These are phyloP conservation scores for Dactylella cylindrospora DNA, from an alignment of 2,329 filamentous ascomycete species.

Conservation along the genomic window DNA sequence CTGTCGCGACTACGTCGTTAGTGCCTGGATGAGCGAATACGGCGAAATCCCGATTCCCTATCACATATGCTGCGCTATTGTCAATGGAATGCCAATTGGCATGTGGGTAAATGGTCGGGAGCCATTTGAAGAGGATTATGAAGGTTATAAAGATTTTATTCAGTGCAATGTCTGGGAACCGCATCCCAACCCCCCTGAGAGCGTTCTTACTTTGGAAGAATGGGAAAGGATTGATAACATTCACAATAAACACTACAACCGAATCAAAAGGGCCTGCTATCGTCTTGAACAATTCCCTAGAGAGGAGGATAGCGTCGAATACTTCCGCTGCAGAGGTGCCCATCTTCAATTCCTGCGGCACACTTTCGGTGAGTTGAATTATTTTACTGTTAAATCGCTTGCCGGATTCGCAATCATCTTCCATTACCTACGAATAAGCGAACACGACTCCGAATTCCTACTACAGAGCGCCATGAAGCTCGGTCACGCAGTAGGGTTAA, in stretches of 20 bases:
- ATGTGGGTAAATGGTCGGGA: not conserved
- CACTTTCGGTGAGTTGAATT: conserved; percentile 1
- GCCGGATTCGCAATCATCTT: not conserved
- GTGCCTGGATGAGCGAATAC: not conserved
- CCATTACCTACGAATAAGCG: not conserved
- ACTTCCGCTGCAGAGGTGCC: conserved; percentile 3
- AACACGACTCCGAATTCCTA: not conserved
- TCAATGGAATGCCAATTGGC: not conserved
- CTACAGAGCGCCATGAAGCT: not conserved
- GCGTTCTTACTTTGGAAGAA: conserved; percentile 9
- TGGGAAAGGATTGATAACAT: conserved; percentile 5
- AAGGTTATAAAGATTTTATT: not conserved
- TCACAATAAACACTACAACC: not conserved
- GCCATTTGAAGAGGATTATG: not conserved
- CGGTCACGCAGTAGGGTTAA: not conserved
- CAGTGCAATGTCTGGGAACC: not conserved
- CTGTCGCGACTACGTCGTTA: not conserved
- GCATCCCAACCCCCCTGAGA: not conserved
- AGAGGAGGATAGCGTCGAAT: not conserved
- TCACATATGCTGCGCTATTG: not conserved
- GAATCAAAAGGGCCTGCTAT: not conserved
- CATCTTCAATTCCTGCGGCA: conserved; percentile 8
- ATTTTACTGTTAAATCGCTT: conserved; percentile 11
- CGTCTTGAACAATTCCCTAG: not conserved
- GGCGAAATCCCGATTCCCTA: conserved; percentile 4